phyloP scores from a whole-genome alignment of 345 rosid species.

The Euphorbia lathyris region DNA sequence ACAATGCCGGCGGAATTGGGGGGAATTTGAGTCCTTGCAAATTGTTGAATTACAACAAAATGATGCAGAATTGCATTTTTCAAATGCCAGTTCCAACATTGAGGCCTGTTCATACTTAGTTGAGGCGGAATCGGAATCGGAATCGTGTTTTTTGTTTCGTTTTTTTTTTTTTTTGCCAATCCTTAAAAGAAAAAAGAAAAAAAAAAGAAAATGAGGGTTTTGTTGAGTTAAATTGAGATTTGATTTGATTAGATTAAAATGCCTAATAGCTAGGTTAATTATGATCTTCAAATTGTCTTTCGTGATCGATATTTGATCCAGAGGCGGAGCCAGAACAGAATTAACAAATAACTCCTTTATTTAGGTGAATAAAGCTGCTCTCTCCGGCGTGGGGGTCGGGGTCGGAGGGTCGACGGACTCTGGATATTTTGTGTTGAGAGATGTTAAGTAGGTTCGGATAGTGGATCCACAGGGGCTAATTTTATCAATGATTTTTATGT shows the following conservation, averaged over 20 bases:
- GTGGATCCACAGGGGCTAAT: background rate
- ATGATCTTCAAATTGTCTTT: background rate
- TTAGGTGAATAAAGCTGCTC: too few species aligned
- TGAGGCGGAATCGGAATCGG: too few species aligned
- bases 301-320: too few species aligned
- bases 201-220: conserved; percentile 1
- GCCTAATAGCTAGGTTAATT: background rate
- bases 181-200: background rate
- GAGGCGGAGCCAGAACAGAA: too few species aligned
- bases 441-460: background rate
- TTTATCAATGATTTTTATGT: background rate
- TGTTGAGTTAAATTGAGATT: background rate
- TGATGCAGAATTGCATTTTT: conserved; percentile 26
- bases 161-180: too few species aligned
- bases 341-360: background rate
- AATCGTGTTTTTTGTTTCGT: background rate
- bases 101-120: conserved; percentile 35
- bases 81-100: conserved; percentile 35
- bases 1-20: background rate
- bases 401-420: too few species aligned
- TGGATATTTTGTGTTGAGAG: background rate
- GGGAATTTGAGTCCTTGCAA: conserved; percentile 20
- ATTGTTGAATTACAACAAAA: conserved; percentile 27
- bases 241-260: background rate
- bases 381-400: too few species aligned